Conservation (phyloP, 2,329 filamentous ascomycete genomes). For the Colletotrichum sp. region DNA sequence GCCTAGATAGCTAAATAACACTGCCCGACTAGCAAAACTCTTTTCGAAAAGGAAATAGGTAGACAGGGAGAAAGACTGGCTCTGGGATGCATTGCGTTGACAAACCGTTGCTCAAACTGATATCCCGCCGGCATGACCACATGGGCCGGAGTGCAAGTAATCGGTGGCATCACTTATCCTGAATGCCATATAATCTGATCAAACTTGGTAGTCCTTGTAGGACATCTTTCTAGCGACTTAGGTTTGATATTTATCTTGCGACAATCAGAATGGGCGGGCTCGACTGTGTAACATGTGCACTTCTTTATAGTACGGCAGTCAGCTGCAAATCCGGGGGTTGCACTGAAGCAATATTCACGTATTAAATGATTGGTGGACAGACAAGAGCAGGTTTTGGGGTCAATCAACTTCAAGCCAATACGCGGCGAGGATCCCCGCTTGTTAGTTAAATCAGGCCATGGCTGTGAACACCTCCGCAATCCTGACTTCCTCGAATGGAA, state of each 20-base stretch:
- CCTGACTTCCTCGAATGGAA: background rate
- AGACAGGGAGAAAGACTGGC: background rate
- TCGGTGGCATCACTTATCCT: background rate
- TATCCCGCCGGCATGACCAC: background rate
- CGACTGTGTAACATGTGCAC: background rate
- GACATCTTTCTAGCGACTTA: background rate
- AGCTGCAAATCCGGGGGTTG: background rate
- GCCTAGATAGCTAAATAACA: too few relatives aligned
- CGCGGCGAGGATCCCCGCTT: background rate
- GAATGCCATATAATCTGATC: background rate
- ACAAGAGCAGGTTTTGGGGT: background rate
- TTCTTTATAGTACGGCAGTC: background rate
- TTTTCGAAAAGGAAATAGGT: too few relatives aligned
- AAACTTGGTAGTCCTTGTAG: background rate
- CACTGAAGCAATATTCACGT: background rate
- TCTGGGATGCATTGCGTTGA: background rate
- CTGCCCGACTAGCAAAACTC: too few relatives aligned
- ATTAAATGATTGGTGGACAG: constrained; percentile 18
- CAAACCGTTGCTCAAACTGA: background rate
- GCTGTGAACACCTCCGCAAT: background rate
- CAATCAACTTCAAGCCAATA: background rate
- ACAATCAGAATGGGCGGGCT: background rate
- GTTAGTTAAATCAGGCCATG: background rate
- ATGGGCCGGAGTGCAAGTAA: background rate
- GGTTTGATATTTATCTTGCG: background rate